These are phyloP conservation scores for Elsinoe fawcettii DNA, from an alignment of 2,329 filamentous ascomycete species.

Conservation along the genomic window DNA sequence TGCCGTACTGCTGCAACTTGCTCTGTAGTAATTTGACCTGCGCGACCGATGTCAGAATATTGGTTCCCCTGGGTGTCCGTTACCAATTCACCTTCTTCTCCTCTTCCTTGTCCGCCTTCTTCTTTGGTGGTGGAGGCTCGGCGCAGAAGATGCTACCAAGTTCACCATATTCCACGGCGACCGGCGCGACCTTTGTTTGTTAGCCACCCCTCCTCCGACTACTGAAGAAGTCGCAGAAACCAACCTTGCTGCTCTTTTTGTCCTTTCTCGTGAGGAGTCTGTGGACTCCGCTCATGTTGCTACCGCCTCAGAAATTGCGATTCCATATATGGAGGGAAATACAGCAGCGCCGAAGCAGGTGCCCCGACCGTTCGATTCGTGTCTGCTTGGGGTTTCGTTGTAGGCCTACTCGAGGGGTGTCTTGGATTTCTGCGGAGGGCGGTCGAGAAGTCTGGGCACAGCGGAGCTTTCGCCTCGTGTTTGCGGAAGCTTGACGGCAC, in stretches of 20 bases:
- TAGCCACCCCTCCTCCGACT: background rate
- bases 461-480: background rate
- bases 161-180: slow-evolving; percentile 47
- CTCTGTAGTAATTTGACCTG: slow-evolving; percentile 47
- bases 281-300: slow-evolving; percentile 45
- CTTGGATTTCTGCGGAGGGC: background rate
- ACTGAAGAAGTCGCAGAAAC: background rate
- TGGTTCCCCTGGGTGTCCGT: background rate
- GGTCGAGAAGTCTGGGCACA: slow-evolving; percentile 4
- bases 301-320: slow-evolving; percentile 15
- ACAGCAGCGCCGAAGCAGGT: background rate
- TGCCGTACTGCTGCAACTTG: slow-evolving; percentile 46
- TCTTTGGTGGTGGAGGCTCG: slow-evolving; percentile 42
- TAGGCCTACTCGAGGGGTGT: background rate
- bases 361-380: background rate
- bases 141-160: slow-evolving; percentile 59
- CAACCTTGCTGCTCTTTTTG: slow-evolving; percentile 35
- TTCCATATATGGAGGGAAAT: slow-evolving; percentile 4
- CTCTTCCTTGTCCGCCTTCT: slow-evolving; percentile 49
- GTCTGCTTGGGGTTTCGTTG: background rate
- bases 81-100: slow-evolving; percentile 39
- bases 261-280: slow-evolving; percentile 66
- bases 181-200: background rate
- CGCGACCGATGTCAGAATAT: background rate
- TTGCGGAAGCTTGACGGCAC: background rate